Conservation (phyloP, 75 land plant genomes). For the Picea glauca region DNA sequence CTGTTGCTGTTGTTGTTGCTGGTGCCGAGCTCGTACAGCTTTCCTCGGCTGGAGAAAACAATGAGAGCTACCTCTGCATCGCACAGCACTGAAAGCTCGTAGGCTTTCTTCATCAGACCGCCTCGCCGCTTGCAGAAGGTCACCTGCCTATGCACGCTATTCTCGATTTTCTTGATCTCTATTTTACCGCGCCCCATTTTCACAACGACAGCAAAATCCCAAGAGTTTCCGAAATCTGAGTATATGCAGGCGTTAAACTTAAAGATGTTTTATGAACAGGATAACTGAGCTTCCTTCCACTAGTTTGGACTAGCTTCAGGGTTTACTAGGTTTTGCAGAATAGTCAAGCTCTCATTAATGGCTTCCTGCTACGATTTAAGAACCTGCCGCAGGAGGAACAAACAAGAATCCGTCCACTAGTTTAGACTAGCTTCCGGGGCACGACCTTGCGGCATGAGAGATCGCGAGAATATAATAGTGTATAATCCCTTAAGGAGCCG, state of each 20-base stretch:
- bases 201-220: neutral
- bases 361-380: neutral
- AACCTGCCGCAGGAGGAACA: neutral
- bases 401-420: neutral
- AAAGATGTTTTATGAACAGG: neutral
- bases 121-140: constrained; percentile 29
- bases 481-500: neutral
- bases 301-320: constrained; percentile 10
- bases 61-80: constrained; percentile 31
- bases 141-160: constrained; percentile 19
- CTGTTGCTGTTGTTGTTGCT: neutral
- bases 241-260: neutral
- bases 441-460: too few relatives aligned
- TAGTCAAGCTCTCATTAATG: neutral
- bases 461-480: neutral
- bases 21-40: constrained; percentile 11
- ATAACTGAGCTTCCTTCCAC: neutral
- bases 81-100: constrained; percentile 31
- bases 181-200: constrained; percentile 18
- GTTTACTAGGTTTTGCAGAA: neutral
- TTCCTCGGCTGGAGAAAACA: constrained; percentile 20
- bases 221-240: neutral
- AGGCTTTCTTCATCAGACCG: constrained; percentile 29
- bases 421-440: constrained; percentile 5
- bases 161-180: constrained; percentile 26